Evolutionary conservation across 2,329 filamentous ascomycete genomes (phyloP).

Genomic region (Aureobasidium mangrovei): DNA sequence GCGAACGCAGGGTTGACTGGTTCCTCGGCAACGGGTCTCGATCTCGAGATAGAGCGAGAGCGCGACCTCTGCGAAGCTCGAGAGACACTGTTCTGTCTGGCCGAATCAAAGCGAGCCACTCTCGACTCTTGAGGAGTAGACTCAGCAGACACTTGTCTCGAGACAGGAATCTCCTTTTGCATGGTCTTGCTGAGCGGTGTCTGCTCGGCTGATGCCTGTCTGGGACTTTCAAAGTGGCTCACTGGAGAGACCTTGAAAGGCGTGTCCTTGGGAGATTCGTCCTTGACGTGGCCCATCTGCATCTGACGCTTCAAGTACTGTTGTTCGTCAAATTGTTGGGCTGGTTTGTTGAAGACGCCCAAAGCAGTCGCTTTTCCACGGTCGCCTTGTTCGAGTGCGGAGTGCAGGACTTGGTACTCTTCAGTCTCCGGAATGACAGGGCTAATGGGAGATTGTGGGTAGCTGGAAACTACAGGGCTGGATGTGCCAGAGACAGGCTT

Average conservation of each 20-base stretch:
- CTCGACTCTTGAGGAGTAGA: slow-evolving; percentile 6
- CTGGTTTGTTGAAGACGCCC: slow-evolving; percentile 63
- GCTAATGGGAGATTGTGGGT: slow-evolving; percentile 48
- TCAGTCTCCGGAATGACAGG: slow-evolving; percentile 64
- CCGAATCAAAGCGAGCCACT: slow-evolving; percentile 15
- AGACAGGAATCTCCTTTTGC: background rate
- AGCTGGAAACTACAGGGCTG: slow-evolving; percentile 31
- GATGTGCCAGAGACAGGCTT: slow-evolving; percentile 26
- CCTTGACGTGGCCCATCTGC: slow-evolving; percentile 57
- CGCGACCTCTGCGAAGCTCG: slow-evolving; percentile 12
- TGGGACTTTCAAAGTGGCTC: background rate
- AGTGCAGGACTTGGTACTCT: slow-evolving; percentile 52
- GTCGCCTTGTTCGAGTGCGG: slow-evolving; percentile 64
- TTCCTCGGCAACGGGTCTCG: background rate
- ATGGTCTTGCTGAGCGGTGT: background rate
- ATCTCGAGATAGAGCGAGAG: slow-evolving; percentile 3
- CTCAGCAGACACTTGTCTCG: slow-evolving; percentile 3
- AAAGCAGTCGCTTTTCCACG: slow-evolving; percentile 72
- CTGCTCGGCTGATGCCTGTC: background rate
- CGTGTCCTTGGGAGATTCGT: slow-evolving; percentile 6
- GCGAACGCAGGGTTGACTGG: slow-evolving; percentile 29
- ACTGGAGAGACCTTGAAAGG: background rate
- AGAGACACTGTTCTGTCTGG: slow-evolving; percentile 9
- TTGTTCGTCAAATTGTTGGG: slow-evolving; percentile 70
- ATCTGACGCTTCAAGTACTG: slow-evolving; percentile 75